A percentile compares a stretch with the other conserved stretches of the same genome.
Evolutionary conservation across 208 protist genomes (phyloP).

Genomic region (Acanthamoeba royreba): DNA sequence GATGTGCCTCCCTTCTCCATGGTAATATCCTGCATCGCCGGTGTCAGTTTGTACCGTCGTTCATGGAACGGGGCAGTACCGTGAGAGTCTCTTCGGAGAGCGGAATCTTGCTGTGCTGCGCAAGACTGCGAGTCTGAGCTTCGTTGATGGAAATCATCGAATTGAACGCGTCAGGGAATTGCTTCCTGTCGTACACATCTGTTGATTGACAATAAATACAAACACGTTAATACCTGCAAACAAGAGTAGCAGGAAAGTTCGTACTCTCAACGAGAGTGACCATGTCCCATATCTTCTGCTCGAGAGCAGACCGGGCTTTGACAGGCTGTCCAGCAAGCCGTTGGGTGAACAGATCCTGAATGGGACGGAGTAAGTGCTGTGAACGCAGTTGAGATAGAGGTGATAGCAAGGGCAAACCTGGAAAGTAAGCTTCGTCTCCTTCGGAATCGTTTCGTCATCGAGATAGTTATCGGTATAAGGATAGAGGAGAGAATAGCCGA

Average conservation of each 20-base stretch:
- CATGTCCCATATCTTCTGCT: slow-evolving; percentile 41
- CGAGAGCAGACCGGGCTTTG: neutral
- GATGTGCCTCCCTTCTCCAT: slow-evolving; percentile 40
- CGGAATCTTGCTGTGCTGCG: neutral
- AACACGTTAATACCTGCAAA: too few relatives aligned
- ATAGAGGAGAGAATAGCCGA: slow-evolving; percentile 21
- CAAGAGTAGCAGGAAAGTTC: neutral
- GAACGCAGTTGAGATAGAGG: neutral
- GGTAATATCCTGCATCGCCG: neutral
- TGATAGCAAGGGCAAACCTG: neutral
- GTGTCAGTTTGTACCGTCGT: neutral
- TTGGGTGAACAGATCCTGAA: slow-evolving; percentile 31
- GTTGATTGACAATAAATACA: neutral
- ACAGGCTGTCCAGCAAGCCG: neutral
- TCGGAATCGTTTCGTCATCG: slow-evolving; percentile 32
- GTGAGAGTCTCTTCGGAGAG: slow-evolving; percentile 29
- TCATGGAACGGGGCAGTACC: neutral
- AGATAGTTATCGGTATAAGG: slow-evolving; percentile 38
- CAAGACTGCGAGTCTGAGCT: slow-evolving; percentile 1
- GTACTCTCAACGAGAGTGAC: slow-evolving; percentile 18
- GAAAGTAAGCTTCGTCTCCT: slow-evolving; percentile 28
- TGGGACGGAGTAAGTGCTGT: neutral
- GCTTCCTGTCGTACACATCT: slow-evolving; percentile 2
- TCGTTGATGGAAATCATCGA: slow-evolving; percentile 43
- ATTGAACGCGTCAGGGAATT: slow-evolving; percentile 38